Conservation (phyloP, 495 filamentous ascomycete genomes). For the Thermochaetoides thermophila region DNA sequence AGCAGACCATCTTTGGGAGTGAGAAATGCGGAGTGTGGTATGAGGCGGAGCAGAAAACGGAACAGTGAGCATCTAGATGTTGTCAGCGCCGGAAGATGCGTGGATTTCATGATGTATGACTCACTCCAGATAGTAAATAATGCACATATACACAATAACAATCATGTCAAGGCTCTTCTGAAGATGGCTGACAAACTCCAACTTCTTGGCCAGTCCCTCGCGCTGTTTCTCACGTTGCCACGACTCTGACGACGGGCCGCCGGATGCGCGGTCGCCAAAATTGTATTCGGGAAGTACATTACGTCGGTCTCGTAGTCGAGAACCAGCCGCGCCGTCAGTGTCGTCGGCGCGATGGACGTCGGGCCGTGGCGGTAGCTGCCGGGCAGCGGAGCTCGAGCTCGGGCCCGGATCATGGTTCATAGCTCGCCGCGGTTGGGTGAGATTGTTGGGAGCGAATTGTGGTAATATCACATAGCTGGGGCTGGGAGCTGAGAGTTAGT, state of each 20-base stretch:
- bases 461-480: conserved; percentile 5
- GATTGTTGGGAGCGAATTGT: neutral
- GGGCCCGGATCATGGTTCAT: conserved; percentile 55
- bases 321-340: conserved; percentile 11
- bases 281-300: too few relatives aligned
- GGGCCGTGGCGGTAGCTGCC: conserved; percentile 21
- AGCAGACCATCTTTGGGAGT: conserved; percentile 53
- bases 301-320: too few relatives aligned
- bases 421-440: conserved; percentile 25
- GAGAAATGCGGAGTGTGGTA: conserved; percentile 61
- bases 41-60: conserved; percentile 51
- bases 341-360: conserved; percentile 16
- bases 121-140: conserved; percentile 86
- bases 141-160: conserved; percentile 67
- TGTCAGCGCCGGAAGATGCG: too few relatives aligned
- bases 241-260: neutral
- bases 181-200: conserved; percentile 52
- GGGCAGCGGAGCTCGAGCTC: conserved; percentile 38
- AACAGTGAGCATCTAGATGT: conserved; percentile 71
- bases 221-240: conserved; percentile 9
- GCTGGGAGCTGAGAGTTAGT: neutral
- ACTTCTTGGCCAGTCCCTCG: conserved; percentile 39
- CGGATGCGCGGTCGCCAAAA: too few relatives aligned
- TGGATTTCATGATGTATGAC: too few relatives aligned
- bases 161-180: conserved; percentile 62